phyloP scores from a whole-genome alignment of 2,329 filamentous ascomycete genomes.

The Fusarium sp. region DNA sequence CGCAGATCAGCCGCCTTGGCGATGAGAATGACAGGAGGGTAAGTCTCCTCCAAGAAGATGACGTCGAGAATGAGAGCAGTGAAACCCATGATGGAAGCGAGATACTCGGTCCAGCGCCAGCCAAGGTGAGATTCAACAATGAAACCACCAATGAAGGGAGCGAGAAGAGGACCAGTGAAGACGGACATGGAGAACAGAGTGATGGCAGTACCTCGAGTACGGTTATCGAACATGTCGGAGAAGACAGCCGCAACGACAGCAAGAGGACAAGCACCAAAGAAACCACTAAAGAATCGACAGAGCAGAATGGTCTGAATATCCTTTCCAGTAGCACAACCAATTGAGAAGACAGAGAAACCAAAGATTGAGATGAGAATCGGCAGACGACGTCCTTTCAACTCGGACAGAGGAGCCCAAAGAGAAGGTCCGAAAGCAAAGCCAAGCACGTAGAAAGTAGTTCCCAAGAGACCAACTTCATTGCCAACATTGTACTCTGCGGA shows the following conservation, averaged over 20 bases:
- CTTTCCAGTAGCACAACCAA: constrained; percentile 72
- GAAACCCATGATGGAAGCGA: constrained; percentile 72
- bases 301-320: constrained; percentile 77
- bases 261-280: constrained; percentile 76
- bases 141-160: constrained; percentile 76
- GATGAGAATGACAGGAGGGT: constrained; percentile 73
- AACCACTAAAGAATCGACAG: constrained; percentile 78
- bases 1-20: constrained; percentile 70
- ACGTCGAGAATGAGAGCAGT: constrained; percentile 68
- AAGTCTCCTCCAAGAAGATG: constrained; percentile 75
- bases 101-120: constrained; percentile 80
- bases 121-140: constrained; percentile 71
- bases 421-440: constrained; percentile 78
- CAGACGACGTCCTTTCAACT: constrained; percentile 74
- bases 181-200: constrained; percentile 61
- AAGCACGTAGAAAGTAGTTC: constrained; percentile 76
- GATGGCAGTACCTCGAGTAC: constrained; percentile 64
- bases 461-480: constrained; percentile 70
- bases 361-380: constrained; percentile 72
- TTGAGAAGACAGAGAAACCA: constrained; percentile 75
- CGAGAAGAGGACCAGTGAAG: constrained; percentile 74
- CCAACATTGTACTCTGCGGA: constrained; percentile 69
- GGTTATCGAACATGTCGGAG: constrained; percentile 77
- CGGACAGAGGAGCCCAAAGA: constrained; percentile 78
- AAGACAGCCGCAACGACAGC: constrained; percentile 78